Conservation (phyloP, 2,329 filamentous ascomycete species). For the Sordariomycetes sp. region DNA sequence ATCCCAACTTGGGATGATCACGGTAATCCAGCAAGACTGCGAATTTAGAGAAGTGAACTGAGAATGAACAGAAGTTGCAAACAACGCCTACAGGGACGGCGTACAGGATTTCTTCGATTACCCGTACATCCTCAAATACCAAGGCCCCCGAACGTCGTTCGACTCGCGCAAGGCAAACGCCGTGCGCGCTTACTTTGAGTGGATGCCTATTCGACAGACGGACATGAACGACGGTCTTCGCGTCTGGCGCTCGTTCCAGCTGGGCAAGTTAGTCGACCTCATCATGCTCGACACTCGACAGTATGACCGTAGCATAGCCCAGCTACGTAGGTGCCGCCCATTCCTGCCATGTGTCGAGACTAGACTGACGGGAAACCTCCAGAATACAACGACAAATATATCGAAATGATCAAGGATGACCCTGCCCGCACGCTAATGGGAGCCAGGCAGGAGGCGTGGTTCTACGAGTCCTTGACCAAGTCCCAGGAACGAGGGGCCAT, state of each 20-base stretch:
- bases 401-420: constrained; percentile 54
- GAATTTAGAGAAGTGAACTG: too few relatives aligned
- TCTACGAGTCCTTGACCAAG: constrained; percentile 49
- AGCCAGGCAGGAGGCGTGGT: constrained; percentile 64
- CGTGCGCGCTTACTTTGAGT: constrained; percentile 61
- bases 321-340: too few relatives aligned
- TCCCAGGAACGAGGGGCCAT: constrained; percentile 55
- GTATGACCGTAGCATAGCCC: constrained; percentile 58
- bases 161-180: constrained; percentile 67
- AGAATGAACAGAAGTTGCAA: too few relatives aligned
- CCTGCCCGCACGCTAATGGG: constrained; percentile 64
- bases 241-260: constrained; percentile 58
- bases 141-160: constrained; percentile 47
- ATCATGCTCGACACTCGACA: constrained; percentile 62
- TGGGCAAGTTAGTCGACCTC: constrained; percentile 57
- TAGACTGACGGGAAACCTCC: too few relatives aligned
- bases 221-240: constrained; percentile 64
- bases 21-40: too few relatives aligned
- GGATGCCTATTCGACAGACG: constrained; percentile 42
- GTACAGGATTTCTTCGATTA: constrained; percentile 54
- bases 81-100: constrained; percentile 59
- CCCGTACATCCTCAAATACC: constrained; percentile 52
- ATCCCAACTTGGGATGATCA: constrained; percentile 37
- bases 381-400: constrained; percentile 56
- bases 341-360: too few relatives aligned